Conservation (phyloP, 306 rosid genomes). For the Cucurbita ficifolia region DNA sequence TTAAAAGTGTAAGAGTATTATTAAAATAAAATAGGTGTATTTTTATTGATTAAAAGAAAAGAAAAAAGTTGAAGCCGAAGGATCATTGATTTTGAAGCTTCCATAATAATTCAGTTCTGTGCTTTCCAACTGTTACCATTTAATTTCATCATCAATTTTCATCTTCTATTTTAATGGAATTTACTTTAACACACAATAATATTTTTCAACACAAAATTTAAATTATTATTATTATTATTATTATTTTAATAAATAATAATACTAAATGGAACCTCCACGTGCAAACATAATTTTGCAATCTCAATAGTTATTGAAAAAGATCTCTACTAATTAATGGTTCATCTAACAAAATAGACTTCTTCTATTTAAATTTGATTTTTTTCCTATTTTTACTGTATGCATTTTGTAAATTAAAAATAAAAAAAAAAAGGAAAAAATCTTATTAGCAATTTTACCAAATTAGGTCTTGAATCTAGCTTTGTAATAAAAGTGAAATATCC, state of each 20-base stretch:
- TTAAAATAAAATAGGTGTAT: too few species aligned
- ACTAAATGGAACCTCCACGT: conserved; percentile 1
- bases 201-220: background rate
- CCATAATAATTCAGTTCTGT: background rate
- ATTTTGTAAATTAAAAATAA: background rate
- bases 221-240: background rate
- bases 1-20: too few species aligned
- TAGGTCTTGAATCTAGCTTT: background rate
- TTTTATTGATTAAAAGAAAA: too few species aligned
- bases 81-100: background rate
- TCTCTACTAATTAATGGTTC: background rate
- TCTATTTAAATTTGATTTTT: background rate
- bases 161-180: background rate
- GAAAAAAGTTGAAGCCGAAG: background rate
- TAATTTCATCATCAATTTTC: conserved; percentile 4
- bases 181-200: background rate
- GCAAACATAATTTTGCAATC: background rate
- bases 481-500: background rate
- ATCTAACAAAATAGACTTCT: background rate
- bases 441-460: background rate
- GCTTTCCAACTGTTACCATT: background rate
- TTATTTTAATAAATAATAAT: background rate
- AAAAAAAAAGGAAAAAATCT: background rate
- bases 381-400: background rate
- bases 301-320: background rate